phyloP scores from a whole-genome alignment of 148 eudicot genomes.

The Salicornia ramosissima region DNA sequence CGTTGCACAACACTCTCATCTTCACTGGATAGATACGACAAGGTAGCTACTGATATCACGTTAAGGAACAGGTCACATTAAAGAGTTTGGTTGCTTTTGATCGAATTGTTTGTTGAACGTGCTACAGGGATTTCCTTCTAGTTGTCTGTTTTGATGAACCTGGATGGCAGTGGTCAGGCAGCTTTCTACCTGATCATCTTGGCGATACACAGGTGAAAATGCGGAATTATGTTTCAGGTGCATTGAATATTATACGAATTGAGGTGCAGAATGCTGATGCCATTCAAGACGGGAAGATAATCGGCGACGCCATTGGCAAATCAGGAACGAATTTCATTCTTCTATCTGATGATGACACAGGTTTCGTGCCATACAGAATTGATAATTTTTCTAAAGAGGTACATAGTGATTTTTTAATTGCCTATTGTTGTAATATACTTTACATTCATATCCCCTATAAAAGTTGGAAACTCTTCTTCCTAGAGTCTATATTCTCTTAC shows the following conservation, averaged over 20 bases:
- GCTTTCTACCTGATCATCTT: conserved; percentile 81
- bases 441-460: no score
- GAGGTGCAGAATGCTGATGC: conserved; percentile 94
- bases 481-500: no score
- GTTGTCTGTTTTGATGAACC: conserved; percentile 80
- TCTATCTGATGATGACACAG: conserved; percentile 90
- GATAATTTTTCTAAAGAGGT: conserved; percentile 98
- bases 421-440: no score
- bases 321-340: conserved; percentile 90
- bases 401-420: background rate
- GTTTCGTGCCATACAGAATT: conserved; percentile 92
- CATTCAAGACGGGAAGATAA: conserved; percentile 58
- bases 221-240: conserved; percentile 69
- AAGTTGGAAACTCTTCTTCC: no score
- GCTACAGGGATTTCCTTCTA: conserved; percentile 67
- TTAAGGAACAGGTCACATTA: background rate
- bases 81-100: background rate
- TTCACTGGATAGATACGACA: conserved; percentile 73
- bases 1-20: conserved; percentile 69
- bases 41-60: conserved; percentile 39
- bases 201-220: conserved; percentile 93
- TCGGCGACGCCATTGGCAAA: conserved; percentile 54
- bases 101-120: conserved; percentile 14
- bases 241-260: conserved; percentile 63
- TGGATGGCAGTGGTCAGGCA: conserved; percentile 99